These are phyloP conservation scores for Knoxia roxburghii DNA, from an alignment of 257 asterid genomes.

Conservation along the genomic window DNA sequence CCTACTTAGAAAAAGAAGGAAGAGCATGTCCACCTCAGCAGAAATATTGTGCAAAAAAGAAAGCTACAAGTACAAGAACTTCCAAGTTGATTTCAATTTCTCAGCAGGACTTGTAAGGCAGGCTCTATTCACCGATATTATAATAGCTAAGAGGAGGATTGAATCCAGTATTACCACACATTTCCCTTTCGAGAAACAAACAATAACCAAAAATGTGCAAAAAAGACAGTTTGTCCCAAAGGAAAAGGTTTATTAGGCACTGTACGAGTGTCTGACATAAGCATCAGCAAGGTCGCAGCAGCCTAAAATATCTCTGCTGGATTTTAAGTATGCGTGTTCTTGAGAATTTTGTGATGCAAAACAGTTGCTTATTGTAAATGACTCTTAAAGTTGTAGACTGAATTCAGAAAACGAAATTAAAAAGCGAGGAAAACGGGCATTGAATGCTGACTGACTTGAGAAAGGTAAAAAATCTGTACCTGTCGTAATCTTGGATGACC, in stretches of 20 bases:
- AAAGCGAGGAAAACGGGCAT: background rate
- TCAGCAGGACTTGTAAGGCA: background rate
- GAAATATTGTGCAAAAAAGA: background rate
- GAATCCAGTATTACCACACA: slow-evolving; percentile 40
- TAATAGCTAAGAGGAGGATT: slow-evolving; percentile 15
- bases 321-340: background rate
- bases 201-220: slow-evolving; percentile 15
- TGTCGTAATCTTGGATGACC: slow-evolving; percentile 69
- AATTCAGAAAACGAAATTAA: slow-evolving; percentile 17
- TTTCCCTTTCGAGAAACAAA: slow-evolving; percentile 26
- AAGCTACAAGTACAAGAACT: background rate
- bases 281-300: slow-evolving; percentile 6
- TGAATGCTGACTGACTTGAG: background rate
- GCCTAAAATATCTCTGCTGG: slow-evolving; percentile 9
- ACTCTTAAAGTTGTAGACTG: slow-evolving; percentile 3
- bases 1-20: background rate
- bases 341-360: background rate
- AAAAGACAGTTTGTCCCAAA: slow-evolving; percentile 15
- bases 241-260: slow-evolving; percentile 20
- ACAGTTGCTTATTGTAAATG: background rate
- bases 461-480: slow-evolving; percentile 37
- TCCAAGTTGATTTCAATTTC: background rate
- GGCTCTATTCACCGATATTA: slow-evolving; percentile 25
- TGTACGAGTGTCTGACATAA: slow-evolving; percentile 10
- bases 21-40: background rate